Conservation (phyloP, 805 yeast genomes). For the Ogataea chonburiensis region DNA sequence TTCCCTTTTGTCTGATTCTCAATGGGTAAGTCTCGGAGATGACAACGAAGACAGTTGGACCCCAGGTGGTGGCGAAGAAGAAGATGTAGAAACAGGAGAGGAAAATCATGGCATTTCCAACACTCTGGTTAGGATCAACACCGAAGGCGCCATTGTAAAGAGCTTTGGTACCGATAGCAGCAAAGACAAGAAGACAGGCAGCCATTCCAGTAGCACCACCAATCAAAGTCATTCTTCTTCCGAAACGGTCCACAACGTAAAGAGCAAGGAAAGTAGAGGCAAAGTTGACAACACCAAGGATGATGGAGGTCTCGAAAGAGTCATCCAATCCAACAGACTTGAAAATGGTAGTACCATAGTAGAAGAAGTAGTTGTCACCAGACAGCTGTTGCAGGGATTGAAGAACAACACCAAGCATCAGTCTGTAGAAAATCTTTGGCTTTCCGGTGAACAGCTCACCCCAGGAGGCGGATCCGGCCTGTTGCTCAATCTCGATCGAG, state of each 20-base stretch:
- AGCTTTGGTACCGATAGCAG: conserved; percentile 56
- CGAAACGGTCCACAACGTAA: conserved; percentile 51
- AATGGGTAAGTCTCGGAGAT: conserved; percentile 69
- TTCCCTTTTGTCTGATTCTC: conserved; percentile 59
- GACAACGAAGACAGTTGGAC: conserved; percentile 65
- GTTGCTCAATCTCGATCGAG: conserved; percentile 58
- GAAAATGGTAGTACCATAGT: conserved; percentile 64
- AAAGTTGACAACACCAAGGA: conserved; percentile 57
- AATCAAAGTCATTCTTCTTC: conserved; percentile 52
- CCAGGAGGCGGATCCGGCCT: conserved; percentile 69
- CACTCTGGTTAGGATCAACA: conserved; percentile 43
- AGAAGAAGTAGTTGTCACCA: conserved; percentile 66
- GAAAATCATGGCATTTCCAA: conserved; percentile 63
- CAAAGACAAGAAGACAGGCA: conserved; percentile 55
- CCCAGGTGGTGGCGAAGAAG: conserved; percentile 75
- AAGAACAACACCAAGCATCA: conserved; percentile 55
- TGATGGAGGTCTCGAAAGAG: conserved; percentile 58
- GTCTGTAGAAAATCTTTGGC: conserved; percentile 58
- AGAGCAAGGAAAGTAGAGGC: conserved; percentile 53
- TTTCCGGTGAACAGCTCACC: conserved; percentile 59
- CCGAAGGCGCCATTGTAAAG: conserved; percentile 42
- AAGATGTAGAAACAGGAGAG: conserved; percentile 63
- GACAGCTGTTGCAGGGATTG: conserved; percentile 64
- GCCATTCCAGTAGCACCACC: conserved; percentile 54
- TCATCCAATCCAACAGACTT: conserved; percentile 56